These are phyloP conservation scores for Alternaria gansuensis DNA, from an alignment of 2,329 filamentous ascomycete genomes.

Conservation along the genomic window DNA sequence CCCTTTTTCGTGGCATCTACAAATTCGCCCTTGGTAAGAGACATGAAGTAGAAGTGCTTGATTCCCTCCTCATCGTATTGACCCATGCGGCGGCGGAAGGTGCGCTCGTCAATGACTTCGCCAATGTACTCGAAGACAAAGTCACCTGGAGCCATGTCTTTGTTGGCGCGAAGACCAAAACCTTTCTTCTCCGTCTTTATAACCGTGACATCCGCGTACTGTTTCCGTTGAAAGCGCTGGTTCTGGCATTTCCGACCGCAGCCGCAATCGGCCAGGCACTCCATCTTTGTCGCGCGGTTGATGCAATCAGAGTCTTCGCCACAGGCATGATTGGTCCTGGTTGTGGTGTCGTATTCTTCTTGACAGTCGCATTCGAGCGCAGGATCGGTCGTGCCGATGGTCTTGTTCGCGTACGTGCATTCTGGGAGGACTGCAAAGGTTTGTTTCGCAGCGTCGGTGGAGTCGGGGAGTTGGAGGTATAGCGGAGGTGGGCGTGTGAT, in stretches of 20 bases:
- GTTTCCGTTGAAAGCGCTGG: slow-evolving; percentile 88
- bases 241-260: slow-evolving; percentile 92
- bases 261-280: slow-evolving; percentile 86
- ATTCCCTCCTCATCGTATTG: slow-evolving; percentile 96
- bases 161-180: slow-evolving; percentile 85
- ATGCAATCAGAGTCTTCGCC: slow-evolving; percentile 98
- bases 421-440: slow-evolving; percentile 83
- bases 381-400: slow-evolving; percentile 89
- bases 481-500: slow-evolving; percentile 69
- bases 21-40: slow-evolving; percentile 93
- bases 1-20: slow-evolving; percentile 97
- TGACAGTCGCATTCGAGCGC: slow-evolving; percentile 94
- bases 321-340: slow-evolving; percentile 78
- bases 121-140: slow-evolving; percentile 99
- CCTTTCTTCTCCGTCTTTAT: slow-evolving; percentile 99
- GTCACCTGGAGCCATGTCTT: slow-evolving; percentile 79
- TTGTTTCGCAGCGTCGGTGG: slow-evolving; percentile 76
- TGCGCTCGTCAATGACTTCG: slow-evolving; percentile 93
- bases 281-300: slow-evolving; percentile 97
- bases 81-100: slow-evolving; percentile 87
- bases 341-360: slow-evolving; percentile 77
- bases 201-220: slow-evolving; percentile 90
- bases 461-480: slow-evolving; percentile 79
- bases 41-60: slow-evolving; percentile 99
- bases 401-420: slow-evolving; percentile 91